Evolutionary conservation across 2,329 filamentous ascomycete genomes (phyloP).

Genomic region (Aspergillus ochraceus): DNA sequence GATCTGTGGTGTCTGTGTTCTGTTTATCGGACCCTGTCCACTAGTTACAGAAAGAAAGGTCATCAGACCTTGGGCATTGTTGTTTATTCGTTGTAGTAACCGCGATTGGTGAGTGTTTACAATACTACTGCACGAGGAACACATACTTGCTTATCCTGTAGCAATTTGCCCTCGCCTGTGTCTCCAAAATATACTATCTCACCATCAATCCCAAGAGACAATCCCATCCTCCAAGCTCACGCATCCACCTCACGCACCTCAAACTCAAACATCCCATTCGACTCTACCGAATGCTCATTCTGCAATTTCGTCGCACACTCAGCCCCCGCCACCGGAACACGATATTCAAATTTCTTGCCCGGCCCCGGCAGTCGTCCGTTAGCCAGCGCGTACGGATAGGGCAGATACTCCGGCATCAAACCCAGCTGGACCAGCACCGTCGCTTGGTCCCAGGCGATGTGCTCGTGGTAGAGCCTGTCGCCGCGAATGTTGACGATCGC

Average conservation of each 20-base stretch:
- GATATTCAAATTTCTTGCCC: conserved; percentile 56
- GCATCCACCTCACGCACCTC: conserved; percentile 29
- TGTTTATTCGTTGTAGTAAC: no score
- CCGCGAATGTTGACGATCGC: conserved; percentile 67
- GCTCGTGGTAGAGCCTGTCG: conserved; percentile 68
- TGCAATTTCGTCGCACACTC: conserved; percentile 56
- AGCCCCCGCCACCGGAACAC: conserved; percentile 59
- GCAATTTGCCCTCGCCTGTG: no score
- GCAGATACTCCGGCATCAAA: conserved; percentile 63
- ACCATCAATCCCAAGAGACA: no score
- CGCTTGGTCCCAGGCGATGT: conserved; percentile 70
- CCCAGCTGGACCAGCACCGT: conserved; percentile 63
- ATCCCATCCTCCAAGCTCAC: neutral
- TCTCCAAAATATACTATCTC: no score
- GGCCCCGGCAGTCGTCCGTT: conserved; percentile 36
- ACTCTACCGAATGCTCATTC: conserved; percentile 50
- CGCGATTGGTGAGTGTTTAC: no score
- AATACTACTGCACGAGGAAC: no score
- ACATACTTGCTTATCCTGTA: no score
- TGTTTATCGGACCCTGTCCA: no score
- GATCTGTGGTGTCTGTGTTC: no score
- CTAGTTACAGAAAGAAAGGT: no score
- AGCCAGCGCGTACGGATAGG: conserved; percentile 58
- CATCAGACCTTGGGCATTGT: no score
- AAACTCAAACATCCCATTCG: conserved; percentile 59